These are phyloP conservation scores for Kodamaea neixiangensis DNA, from an alignment of 805 yeast species.

Conservation along the genomic window DNA sequence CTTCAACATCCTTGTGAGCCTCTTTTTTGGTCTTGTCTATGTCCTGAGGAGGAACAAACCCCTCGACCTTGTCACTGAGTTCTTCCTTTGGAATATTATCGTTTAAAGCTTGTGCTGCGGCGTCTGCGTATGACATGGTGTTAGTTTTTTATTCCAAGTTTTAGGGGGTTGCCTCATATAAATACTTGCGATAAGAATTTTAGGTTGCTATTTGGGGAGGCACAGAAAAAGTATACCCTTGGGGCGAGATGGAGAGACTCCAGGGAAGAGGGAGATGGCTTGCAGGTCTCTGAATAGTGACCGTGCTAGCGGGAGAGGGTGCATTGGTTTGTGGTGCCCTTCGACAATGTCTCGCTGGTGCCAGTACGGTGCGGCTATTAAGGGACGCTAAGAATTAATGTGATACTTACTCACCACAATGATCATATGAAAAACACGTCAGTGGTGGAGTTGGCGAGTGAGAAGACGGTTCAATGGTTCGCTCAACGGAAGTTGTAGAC, in stretches of 20 bases:
- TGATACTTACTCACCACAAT: no score
- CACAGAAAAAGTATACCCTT: neutral
- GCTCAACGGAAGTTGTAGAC: no score
- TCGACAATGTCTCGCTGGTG: no score
- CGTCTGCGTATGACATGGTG: slow-evolving; percentile 37
- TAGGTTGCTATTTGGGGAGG: slow-evolving; percentile 1
- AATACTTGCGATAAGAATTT: neutral
- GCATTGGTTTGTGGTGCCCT: neutral
- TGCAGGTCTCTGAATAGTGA: neutral
- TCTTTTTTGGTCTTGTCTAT: slow-evolving; percentile 11
- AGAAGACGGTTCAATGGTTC: no score
- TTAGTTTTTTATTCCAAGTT: neutral
- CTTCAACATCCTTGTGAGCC: slow-evolving; percentile 10
- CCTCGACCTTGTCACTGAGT: slow-evolving; percentile 6
- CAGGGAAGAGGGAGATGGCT: neutral
- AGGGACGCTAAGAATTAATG: no score
- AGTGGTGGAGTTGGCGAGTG: no score
- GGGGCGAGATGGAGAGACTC: neutral
- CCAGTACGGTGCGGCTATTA: no score
- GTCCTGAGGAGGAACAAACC: slow-evolving; percentile 4
- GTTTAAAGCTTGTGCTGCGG: slow-evolving; percentile 29
- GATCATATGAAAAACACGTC: no score
- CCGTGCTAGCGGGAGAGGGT: neutral
- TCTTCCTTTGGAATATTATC: slow-evolving; percentile 4
- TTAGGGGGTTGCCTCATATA: slow-evolving; percentile 3